phyloP scores from a whole-genome alignment of 2,329 filamentous ascomycete genomes.

The Ophiocordyceps camponoti-rufipedis region DNA sequence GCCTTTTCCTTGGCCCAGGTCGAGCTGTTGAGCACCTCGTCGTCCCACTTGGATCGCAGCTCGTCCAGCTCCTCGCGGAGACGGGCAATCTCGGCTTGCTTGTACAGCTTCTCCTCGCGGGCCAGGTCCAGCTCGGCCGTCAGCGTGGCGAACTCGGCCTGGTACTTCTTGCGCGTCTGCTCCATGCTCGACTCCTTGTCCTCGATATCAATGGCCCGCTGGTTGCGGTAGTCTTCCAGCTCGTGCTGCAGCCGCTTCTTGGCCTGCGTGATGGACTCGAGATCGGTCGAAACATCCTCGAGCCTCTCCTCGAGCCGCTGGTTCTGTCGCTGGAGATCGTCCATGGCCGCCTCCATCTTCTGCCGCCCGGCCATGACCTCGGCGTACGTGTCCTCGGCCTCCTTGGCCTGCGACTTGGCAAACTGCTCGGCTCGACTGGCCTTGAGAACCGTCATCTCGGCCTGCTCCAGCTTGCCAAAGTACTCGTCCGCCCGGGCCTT shows the following conservation, averaged over 20 bases:
- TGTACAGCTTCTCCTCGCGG: slow-evolving; percentile 73
- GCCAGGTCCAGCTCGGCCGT: slow-evolving; percentile 88
- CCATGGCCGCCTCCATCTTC: slow-evolving; percentile 71
- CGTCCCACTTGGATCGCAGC: slow-evolving; percentile 90
- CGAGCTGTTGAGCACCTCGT: slow-evolving; percentile 91
- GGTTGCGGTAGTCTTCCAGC: slow-evolving; percentile 89
- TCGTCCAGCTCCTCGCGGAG: slow-evolving; percentile 94
- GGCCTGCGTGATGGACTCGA: slow-evolving; percentile 67
- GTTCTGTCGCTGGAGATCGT: slow-evolving; percentile 78
- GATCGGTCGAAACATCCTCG: slow-evolving; percentile 79
- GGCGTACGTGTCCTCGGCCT: slow-evolving; percentile 81
- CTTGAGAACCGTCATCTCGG: slow-evolving; percentile 88
- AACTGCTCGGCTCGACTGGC: slow-evolving; percentile 85
- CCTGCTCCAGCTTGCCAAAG: slow-evolving; percentile 91
- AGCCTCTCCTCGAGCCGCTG: slow-evolving; percentile 81
- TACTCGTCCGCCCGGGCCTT: slow-evolving; percentile 90
- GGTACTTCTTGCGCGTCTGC: slow-evolving; percentile 94
- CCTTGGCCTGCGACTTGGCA: slow-evolving; percentile 71
- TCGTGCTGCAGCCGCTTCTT: slow-evolving; percentile 94
- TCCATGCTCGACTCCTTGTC: slow-evolving; percentile 94
- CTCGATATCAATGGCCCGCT: slow-evolving; percentile 88
- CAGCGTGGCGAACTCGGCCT: slow-evolving; percentile 73
- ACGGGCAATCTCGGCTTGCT: slow-evolving; percentile 69
- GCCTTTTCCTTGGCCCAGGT: slow-evolving; percentile 98
- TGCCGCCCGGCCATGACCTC: slow-evolving; percentile 83